phyloP scores from a whole-genome alignment of 1,284 basidiomycete genomes.

The Boletellus sp. region DNA sequence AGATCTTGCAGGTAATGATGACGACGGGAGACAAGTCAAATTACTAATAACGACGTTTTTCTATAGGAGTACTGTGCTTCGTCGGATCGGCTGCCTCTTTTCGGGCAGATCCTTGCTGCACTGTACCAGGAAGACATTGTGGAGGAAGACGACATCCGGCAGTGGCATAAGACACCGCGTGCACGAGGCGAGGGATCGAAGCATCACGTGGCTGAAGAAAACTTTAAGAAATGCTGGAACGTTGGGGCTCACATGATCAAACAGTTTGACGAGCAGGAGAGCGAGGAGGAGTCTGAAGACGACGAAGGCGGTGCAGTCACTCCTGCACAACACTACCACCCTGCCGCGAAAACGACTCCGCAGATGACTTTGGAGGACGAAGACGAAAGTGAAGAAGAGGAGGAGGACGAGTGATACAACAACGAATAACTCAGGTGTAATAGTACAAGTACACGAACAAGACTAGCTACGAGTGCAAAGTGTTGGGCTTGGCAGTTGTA shows the following conservation, averaged over 20 bases:
- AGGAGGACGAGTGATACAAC: slow-evolving; percentile 20
- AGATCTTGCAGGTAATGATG: slow-evolving; percentile 59
- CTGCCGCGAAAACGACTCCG: slow-evolving; percentile 3
- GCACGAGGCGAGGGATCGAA: slow-evolving; percentile 49
- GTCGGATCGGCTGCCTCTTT: slow-evolving; percentile 58
- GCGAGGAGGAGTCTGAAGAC: slow-evolving; percentile 41
- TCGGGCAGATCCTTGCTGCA: slow-evolving; percentile 71
- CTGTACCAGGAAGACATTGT: slow-evolving; percentile 76
- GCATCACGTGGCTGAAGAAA: slow-evolving; percentile 43
- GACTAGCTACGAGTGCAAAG: slow-evolving; percentile 1
- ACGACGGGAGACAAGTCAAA: not conserved
- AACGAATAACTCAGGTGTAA: not conserved
- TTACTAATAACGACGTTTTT: slow-evolving; percentile 6
- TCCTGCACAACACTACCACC: not conserved
- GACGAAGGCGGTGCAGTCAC: slow-evolving; percentile 8
- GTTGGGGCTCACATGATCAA: slow-evolving; percentile 72
- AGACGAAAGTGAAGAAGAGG: slow-evolving; percentile 18
- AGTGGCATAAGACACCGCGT: slow-evolving; percentile 56
- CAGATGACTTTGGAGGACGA: slow-evolving; percentile 24
- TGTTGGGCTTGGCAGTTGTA: not conserved
- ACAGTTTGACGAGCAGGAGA: slow-evolving; percentile 74
- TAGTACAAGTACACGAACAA: slow-evolving; percentile 4
- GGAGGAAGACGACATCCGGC: slow-evolving; percentile 74
- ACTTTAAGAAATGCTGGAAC: slow-evolving; percentile 63
- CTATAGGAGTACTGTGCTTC: slow-evolving; percentile 58